These are phyloP conservation scores for Xylaria palmicola DNA, from an alignment of 495 filamentous ascomycete genomes.

Conservation along the genomic window DNA sequence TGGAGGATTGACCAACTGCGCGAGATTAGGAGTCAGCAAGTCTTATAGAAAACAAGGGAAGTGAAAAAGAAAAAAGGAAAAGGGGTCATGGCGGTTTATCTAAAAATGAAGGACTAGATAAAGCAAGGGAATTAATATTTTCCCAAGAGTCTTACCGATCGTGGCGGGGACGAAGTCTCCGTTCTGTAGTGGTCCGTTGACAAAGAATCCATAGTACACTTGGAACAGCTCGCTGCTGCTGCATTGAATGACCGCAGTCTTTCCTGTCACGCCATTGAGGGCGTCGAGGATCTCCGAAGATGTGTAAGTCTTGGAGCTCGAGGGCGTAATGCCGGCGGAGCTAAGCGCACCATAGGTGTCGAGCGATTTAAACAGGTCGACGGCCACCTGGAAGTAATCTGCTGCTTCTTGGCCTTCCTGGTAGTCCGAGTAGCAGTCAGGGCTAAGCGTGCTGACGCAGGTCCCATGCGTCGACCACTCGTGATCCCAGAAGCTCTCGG, in stretches of 20 bases:
- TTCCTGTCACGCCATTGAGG: constrained; percentile 51
- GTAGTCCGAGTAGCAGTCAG: constrained; percentile 66
- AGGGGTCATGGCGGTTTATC: background rate
- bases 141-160: constrained; percentile 19
- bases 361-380: constrained; percentile 56
- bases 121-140: background rate
- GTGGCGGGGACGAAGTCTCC: constrained; percentile 61
- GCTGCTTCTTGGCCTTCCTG: constrained; percentile 51
- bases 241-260: constrained; percentile 62
- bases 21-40: background rate
- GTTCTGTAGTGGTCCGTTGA: constrained; percentile 65
- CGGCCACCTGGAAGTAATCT: constrained; percentile 55
- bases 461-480: constrained; percentile 82
- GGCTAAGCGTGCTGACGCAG: constrained; percentile 62
- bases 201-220: constrained; percentile 77
- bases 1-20: constrained; percentile 58
- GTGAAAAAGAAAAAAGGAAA: background rate
- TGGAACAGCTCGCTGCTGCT: constrained; percentile 63
- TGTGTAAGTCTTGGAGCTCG: constrained; percentile 57
- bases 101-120: background rate
- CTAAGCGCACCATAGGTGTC: constrained; percentile 53
- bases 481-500: constrained; percentile 71
- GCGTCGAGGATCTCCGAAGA: constrained; percentile 60
- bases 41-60: background rate
- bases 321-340: constrained; percentile 61